Evolutionary conservation across 352 stramenopile genomes (phyloP), one percentile per base, ranked within the genome.

Genomic region (Globisporangium echinulatum): DNA sequence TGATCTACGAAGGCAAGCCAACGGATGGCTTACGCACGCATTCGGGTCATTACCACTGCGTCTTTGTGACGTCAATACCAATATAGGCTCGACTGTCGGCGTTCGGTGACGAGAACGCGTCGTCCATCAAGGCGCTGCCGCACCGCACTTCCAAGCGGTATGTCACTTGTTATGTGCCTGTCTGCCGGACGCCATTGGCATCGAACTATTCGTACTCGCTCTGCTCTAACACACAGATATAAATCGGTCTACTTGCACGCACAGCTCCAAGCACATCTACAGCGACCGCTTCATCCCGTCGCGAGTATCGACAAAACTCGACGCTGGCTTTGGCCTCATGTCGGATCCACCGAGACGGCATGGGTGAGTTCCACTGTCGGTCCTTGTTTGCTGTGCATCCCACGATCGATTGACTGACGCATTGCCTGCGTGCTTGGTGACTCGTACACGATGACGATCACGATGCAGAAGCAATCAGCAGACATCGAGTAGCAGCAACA

Each of bases 221-320:
- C 8, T 50, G 46, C 46, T 36, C 6, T 17, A 36, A 33, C 46
- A 33, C 2, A 33, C 25, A 33, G 25, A 33, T 33, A 33, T 33
- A 33, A 33, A 33, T 33, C 25, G 1, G 25, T 33, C 25, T 33
- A 33, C 25, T 33, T 33, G 2, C n/a, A 36, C 4, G 9, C 7
- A 50, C 49, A 87, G 77, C 52, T 85, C 80, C 15, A 90, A 88
- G 59, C 70, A 87, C 56, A 86, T 96, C 60, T 94, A 96, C 74
- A 94, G 83, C 46, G 87, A 96, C 57, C 81, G 87, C 8, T 96
- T 94, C 55, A 94, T 96, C 48, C 87, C 87, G 25, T 90, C 79
- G 7, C 73, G 83, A 8, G 42, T 88, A 11, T 73, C 71, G 7
- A 90, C 85, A 7, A 87, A 91, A 49, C 63, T 96, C 5, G 85